Base-by-base conservation (phyloP, 306 rosid genomes). In the Mimosa bimucronata region DNA sequence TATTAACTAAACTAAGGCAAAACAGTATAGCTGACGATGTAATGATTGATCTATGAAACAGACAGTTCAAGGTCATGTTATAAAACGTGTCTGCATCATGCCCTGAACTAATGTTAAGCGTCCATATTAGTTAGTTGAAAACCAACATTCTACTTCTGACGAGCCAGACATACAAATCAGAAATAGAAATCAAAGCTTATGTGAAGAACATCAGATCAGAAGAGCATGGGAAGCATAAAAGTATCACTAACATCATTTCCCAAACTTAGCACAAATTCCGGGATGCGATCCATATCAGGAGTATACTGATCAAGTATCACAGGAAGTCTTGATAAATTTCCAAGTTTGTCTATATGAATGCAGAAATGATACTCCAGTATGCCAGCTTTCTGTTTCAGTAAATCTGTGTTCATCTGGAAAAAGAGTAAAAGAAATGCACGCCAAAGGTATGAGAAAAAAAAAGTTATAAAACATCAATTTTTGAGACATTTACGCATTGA, bases 231-330 rank as follows among this genome's bases (percentile, higher is more conserved):
- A 28, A 23, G 38, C 21, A 75, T 19, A 29, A 76, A 76, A 12
- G 48, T 67, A 82, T 65, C 77, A 87, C 97, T 75, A 66, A 94
- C 98, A 86, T 94, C 98, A 81, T 94, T 94, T 75, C 91, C 97
- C 90, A 94, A 84, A 81, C 88, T 85, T 74, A 92, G 97, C 14
- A 75, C 79, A 80, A 91, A 91, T 72, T 94, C 98, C 7, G 97
- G 97, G 78, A 94, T 82, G 66, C 84, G 91, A 78, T 94, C 98
- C 97, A 91, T 94, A 86, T 94, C 97, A 80, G 98, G 98, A 78
- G 97, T 89, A 89, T 94, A 92, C 78, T 94, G 95, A 80, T 94
- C 97, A 84, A 92, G 98, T 85, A 94, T 78, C 71, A 88, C 89
- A 25, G 97, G 98, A 81, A 94, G 95, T 80, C 90, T 88, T 58